Percentiles rank a stretch among this genome's conserved stretches.
Evolutionary conservation across 2,329 filamentous ascomycete species (phyloP).

Genomic region (Davidsoniella virescens): DNA sequence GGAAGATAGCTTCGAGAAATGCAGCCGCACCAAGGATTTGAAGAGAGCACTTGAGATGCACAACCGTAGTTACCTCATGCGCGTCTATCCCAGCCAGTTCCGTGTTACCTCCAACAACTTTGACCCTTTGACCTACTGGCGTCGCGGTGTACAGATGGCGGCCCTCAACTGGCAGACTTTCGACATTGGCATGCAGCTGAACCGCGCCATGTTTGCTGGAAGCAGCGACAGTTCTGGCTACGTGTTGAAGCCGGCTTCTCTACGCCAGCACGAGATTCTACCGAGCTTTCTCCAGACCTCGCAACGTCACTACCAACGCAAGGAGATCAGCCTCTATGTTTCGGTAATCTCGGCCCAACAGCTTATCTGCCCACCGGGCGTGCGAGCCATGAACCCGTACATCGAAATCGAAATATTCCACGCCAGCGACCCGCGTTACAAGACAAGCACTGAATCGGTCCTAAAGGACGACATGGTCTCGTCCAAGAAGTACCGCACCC

Average conservation of each 20-base stretch:
- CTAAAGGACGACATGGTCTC: constrained; percentile 29
- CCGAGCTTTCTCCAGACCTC: constrained; percentile 31
- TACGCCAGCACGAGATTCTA: constrained; percentile 53
- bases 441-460: constrained; percentile 55
- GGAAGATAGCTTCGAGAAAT: constrained; percentile 70
- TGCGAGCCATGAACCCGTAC: constrained; percentile 73
- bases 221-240: constrained; percentile 79
- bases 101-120: constrained; percentile 85
- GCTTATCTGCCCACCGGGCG: constrained; percentile 63
- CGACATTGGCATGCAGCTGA: constrained; percentile 87
- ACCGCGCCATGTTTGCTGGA: constrained; percentile 93
- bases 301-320: constrained; percentile 50
- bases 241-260: constrained; percentile 77
- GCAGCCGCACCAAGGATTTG: constrained; percentile 57
- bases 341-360: constrained; percentile 90
- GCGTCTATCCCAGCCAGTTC: constrained; percentile 75
- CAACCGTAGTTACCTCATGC: constrained; percentile 82
- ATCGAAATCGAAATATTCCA: constrained; percentile 91
- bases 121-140: constrained; percentile 85
- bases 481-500: constrained; percentile 63
- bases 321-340: constrained; percentile 69
- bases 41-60: constrained; percentile 73
- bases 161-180: constrained; percentile 98
- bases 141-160: constrained; percentile 91
- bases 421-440: constrained; percentile 84